These are phyloP conservation scores for Apiospora hydei DNA, from an alignment of 2,329 filamentous ascomycete species.

Conservation along the genomic window DNA sequence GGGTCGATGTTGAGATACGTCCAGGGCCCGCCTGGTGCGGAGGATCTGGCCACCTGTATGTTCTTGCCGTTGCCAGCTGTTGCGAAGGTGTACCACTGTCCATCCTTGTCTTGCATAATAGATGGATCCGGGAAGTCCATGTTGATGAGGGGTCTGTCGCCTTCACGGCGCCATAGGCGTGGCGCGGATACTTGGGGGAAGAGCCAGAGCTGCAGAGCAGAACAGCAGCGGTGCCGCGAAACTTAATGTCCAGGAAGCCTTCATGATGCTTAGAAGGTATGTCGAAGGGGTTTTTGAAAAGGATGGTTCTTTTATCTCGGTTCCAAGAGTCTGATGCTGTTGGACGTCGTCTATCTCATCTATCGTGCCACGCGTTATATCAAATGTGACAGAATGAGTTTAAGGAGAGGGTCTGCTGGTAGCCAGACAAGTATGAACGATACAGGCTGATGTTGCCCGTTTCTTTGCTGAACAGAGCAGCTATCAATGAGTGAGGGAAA, in stretches of 20 bases:
- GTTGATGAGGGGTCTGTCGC: constrained; percentile 36
- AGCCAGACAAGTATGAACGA: constrained; percentile 5
- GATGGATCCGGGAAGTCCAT: constrained; percentile 63
- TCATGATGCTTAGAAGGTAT: not conserved
- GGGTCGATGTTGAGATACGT: constrained; percentile 59
- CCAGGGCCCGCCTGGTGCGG: constrained; percentile 55
- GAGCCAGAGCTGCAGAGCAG: constrained; percentile 1
- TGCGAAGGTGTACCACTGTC: constrained; percentile 65
- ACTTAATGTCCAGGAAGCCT: not conserved
- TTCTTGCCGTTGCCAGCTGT: constrained; percentile 58
- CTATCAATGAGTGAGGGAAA: not conserved
- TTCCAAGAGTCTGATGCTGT: not conserved
- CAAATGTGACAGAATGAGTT: not conserved
- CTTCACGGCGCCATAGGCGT: not conserved
- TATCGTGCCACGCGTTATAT: not conserved
- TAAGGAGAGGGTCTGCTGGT: not conserved
- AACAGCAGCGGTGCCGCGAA: not conserved
- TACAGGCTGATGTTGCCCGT: not conserved
- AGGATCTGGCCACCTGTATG: constrained; percentile 61
- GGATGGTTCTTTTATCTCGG: not conserved
- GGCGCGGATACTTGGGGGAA: not conserved
- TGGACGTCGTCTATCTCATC: not conserved
- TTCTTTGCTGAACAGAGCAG: not conserved
- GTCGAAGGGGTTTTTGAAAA: not conserved
- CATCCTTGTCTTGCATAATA: constrained; percentile 55